Conservation (phyloP, 1,284 basidiomycete genomes). For the Termitomyces sp. region DNA sequence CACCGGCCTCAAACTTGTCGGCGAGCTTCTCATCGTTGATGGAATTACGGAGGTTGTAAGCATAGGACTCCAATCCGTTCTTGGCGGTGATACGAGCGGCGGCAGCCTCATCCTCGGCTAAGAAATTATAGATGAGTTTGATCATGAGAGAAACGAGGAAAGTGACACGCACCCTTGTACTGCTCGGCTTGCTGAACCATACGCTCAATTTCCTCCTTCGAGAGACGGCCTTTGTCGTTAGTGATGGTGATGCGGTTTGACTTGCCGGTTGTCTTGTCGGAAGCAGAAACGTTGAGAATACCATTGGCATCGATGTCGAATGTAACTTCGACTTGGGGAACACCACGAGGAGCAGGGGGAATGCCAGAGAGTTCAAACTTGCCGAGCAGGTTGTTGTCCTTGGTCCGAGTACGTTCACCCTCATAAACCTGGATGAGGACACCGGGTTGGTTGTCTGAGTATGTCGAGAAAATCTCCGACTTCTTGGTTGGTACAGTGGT, state of each 20-base stretch:
- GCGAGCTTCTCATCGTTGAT: conserved; percentile 80
- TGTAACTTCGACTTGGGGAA: conserved; percentile 96
- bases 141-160: background rate
- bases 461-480: conserved; percentile 98
- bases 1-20: conserved; percentile 83
- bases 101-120: conserved; percentile 78
- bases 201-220: conserved; percentile 97
- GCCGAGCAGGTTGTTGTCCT: conserved; percentile 99
- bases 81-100: conserved; percentile 83
- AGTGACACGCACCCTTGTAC: conserved; percentile 59
- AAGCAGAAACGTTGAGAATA: conserved; percentile 94
- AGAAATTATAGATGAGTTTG: background rate
- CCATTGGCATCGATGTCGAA: conserved; percentile 99
- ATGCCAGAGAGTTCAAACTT: conserved; percentile 99
- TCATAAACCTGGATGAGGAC: conserved; percentile 99
- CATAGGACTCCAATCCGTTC: conserved; percentile 89
- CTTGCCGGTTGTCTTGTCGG: conserved; percentile 98
- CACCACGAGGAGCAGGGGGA: conserved; percentile 96
- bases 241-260: conserved; percentile 96
- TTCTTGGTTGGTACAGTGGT: conserved; percentile 99
- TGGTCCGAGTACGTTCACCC: conserved; percentile 98
- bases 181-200: conserved; percentile 95
- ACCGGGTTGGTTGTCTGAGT: conserved; percentile 98
- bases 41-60: conserved; percentile 96
- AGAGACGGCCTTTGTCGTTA: conserved; percentile 97